Conservation (phyloP, 2,329 filamentous ascomycete genomes). For the Orbilia brochopaga region DNA sequence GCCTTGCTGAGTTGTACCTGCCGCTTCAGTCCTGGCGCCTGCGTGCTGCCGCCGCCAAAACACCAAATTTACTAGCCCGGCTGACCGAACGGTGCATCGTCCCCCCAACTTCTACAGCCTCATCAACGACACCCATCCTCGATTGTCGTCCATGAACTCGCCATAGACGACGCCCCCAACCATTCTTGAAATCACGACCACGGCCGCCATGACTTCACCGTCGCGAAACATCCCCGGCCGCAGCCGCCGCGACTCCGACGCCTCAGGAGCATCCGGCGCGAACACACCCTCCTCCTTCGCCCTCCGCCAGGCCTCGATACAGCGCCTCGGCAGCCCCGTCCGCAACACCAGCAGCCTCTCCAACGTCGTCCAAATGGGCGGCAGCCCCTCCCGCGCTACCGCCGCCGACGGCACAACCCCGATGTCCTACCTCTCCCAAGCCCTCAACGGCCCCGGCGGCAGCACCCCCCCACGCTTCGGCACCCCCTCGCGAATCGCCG, state of each 20-base stretch:
- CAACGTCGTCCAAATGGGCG: constrained; percentile 44
- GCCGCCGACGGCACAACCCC: constrained; percentile 16
- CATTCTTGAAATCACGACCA: constrained; percentile 4
- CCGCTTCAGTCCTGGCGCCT: no score
- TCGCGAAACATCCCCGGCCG: constrained; percentile 43
- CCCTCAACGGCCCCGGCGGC: constrained; percentile 64
- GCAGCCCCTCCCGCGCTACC: constrained; percentile 11
- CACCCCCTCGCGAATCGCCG: constrained; percentile 64
- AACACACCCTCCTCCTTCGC: constrained; percentile 33
- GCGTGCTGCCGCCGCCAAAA: constrained; percentile 10
- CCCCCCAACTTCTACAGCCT: constrained; percentile 1
- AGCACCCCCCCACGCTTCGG: constrained; percentile 73
- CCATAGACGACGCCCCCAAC: constrained; percentile 20
- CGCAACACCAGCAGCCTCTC: constrained; percentile 24
- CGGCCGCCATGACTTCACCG: constrained; percentile 34
- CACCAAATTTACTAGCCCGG: constrained; percentile 2
- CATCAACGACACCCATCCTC: constrained; percentile 12
- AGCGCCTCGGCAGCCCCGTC: constrained; percentile 42
- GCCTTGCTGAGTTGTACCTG: no score
- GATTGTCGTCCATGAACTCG: constrained; percentile 41
- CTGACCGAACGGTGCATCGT: background rate
- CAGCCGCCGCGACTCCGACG: constrained; percentile 30
- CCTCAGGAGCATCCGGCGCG: constrained; percentile 21
- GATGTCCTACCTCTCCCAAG: constrained; percentile 74
- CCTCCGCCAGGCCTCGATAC: constrained; percentile 22